A percentile compares a stretch with the other conserved stretches of the same genome.
Conservation (phyloP, 73 alveolate species). For the Paramecium octaurelia region DNA sequence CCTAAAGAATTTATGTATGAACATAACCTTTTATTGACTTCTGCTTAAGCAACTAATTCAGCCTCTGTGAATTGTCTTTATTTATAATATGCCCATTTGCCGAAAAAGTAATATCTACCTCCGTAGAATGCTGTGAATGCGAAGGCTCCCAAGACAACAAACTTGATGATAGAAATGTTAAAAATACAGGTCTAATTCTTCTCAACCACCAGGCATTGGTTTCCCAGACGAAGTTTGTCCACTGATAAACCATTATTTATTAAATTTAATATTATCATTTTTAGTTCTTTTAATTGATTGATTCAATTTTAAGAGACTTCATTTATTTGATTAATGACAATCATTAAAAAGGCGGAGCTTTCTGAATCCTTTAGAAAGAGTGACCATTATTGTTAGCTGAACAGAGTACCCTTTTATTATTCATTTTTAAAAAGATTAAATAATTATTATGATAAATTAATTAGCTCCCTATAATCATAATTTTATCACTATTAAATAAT, state of each 20-base stretch:
- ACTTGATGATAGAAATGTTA: background rate
- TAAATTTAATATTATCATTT: constrained; percentile 4
- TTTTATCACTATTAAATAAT: background rate
- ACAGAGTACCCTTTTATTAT: no score
- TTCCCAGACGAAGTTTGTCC: constrained; percentile 65
- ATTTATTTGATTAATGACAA: no score
- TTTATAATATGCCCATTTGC: constrained; percentile 55
- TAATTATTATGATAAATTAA: no score
- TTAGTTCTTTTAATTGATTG: background rate
- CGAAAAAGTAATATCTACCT: constrained; percentile 64
- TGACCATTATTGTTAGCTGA: background rate
- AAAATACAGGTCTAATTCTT: constrained; percentile 65
- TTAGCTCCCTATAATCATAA: background rate
- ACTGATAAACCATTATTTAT: constrained; percentile 61
- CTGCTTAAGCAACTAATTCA: constrained; percentile 41
- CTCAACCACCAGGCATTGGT: constrained; percentile 69
- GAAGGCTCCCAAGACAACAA: constrained; percentile 41
- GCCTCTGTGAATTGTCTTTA: constrained; percentile 41
- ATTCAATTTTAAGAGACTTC: background rate
- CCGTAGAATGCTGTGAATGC: constrained; percentile 32
- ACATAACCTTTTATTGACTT: constrained; percentile 44
- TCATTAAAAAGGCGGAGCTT: background rate
- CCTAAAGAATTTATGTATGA: background rate
- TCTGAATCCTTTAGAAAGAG: background rate
- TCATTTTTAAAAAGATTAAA: background rate